Evolutionary conservation across 352 stramenopile genomes (phyloP).

Genomic region (Globisporangium polare): DNA sequence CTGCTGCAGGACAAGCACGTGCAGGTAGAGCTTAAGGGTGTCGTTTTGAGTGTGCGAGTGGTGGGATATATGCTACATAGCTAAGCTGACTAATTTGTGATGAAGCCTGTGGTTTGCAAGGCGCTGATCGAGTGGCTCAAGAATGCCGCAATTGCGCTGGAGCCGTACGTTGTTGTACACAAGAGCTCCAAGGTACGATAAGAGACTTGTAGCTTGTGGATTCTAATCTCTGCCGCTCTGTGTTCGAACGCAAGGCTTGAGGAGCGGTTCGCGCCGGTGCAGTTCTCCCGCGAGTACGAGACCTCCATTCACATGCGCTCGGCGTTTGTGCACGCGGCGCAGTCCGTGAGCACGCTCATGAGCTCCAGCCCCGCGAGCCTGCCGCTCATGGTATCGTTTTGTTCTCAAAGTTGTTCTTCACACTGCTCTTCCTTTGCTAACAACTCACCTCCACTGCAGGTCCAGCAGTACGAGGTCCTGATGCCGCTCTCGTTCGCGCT

Average conservation of each 20-base stretch:
- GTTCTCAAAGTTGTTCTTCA: neutral
- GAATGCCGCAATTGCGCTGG: constrained; percentile 28
- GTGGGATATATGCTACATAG: neutral
- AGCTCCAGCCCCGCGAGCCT: constrained; percentile 38
- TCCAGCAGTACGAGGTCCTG: constrained; percentile 35
- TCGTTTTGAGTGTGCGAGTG: neutral
- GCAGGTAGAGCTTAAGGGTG: constrained; percentile 21
- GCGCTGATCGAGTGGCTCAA: constrained; percentile 32
- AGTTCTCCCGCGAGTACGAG: constrained; percentile 48
- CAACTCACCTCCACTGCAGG: constrained; percentile 14
- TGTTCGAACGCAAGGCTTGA: constrained; percentile 24
- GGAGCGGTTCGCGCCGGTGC: constrained; percentile 25
- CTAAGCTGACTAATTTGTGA: neutral
- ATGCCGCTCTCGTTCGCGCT: constrained; percentile 57
- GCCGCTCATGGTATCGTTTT: constrained; percentile 29
- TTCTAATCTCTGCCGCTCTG: neutral
- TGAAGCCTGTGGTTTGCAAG: constrained; percentile 26
- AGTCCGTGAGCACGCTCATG: constrained; percentile 52
- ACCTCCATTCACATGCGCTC: constrained; percentile 50
- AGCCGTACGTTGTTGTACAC: constrained; percentile 25
- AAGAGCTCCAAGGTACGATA: neutral
- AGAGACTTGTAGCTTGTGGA: neutral
- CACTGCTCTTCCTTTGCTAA: neutral
- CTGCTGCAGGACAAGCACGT: constrained; percentile 32
- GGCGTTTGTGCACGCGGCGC: constrained; percentile 38